Percentiles rank a stretch among this genome's conserved stretches.
These are phyloP conservation scores for Annulohypoxylon truncatum DNA, from an alignment of 2,329 filamentous ascomycete genomes.

Conservation along the genomic window DNA sequence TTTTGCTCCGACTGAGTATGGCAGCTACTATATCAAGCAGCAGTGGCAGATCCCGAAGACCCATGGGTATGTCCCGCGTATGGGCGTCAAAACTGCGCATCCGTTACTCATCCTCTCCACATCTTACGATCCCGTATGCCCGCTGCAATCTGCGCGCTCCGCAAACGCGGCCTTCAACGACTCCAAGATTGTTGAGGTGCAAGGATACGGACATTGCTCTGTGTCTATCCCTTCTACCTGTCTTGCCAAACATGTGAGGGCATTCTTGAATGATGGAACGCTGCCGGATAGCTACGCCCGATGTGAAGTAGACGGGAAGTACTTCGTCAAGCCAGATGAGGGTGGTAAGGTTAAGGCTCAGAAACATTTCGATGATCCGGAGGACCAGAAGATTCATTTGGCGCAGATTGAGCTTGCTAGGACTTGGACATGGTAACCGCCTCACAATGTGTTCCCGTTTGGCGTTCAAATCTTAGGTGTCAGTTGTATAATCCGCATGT, in stretches of 20 bases:
- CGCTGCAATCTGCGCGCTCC: constrained; percentile 53
- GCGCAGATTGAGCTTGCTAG: constrained; percentile 32
- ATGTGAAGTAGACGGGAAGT: constrained; percentile 55
- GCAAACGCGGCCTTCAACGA: constrained; percentile 53
- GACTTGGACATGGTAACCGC: constrained; percentile 2
- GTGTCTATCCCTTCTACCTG: constrained; percentile 54
- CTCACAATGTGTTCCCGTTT: not conserved
- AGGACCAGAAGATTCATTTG: constrained; percentile 32
- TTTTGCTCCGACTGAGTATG: constrained; percentile 47
- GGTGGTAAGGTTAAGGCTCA: constrained; percentile 28
- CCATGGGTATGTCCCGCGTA: constrained; percentile 47
- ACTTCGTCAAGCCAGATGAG: constrained; percentile 51
- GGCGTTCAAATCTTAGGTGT: not conserved
- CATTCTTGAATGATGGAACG: constrained; percentile 54
- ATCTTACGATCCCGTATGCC: constrained; percentile 69
- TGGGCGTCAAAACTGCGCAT: constrained; percentile 56
- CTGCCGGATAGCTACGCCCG: constrained; percentile 52
- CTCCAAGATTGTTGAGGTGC: constrained; percentile 55
- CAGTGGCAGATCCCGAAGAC: constrained; percentile 49
- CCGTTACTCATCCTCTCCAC: constrained; percentile 67
- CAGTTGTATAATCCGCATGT: not conserved
- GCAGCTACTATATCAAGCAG: constrained; percentile 47
- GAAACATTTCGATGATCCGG: constrained; percentile 31
- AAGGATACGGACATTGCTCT: constrained; percentile 58
- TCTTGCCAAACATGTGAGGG: constrained; percentile 51